Evolutionary conservation across 495 filamentous ascomycete genomes (phyloP).

Genomic region (Trichoderma parareesei): DNA sequence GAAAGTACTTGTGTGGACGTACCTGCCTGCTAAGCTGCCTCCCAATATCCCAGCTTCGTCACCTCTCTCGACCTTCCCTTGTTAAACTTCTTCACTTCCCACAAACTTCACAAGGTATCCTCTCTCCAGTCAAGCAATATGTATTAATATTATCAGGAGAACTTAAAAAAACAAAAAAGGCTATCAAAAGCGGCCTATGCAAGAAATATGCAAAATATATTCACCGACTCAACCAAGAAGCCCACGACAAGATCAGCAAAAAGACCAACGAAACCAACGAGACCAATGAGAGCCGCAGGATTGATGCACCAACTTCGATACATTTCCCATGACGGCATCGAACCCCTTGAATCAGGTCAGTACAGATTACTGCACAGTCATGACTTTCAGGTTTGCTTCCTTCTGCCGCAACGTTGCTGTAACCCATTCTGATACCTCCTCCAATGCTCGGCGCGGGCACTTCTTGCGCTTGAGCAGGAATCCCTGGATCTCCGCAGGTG

Average conservation of each 20-base stretch:
- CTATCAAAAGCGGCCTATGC: too few species aligned
- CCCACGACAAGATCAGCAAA: too few species aligned
- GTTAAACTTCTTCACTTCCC: too few species aligned
- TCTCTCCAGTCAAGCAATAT: too few species aligned
- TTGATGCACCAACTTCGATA: background rate
- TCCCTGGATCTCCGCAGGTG: slow-evolving; percentile 65
- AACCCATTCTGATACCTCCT: slow-evolving; percentile 49
- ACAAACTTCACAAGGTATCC: background rate
- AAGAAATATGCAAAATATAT: too few species aligned
- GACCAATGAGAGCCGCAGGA: background rate
- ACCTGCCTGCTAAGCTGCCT: background rate
- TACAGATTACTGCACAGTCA: slow-evolving; percentile 26
- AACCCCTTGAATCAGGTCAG: background rate
- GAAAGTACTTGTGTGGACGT: background rate
- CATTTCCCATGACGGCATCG: background rate
- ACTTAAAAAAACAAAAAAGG: too few species aligned
- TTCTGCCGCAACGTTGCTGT: slow-evolving; percentile 37
- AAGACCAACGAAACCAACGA: too few species aligned
- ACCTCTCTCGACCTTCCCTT: background rate
- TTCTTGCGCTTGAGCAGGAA: slow-evolving; percentile 59
- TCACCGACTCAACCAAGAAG: too few species aligned
- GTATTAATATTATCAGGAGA: too few species aligned
- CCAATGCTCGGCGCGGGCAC: slow-evolving; percentile 48
- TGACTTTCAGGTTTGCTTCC: slow-evolving; percentile 29
- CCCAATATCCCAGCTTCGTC: background rate